Percentiles rank a stretch among this genome's conserved stretches.
Evolutionary conservation across 2,329 filamentous ascomycete species (phyloP).

Genomic region (Aspergillus unguis): DNA sequence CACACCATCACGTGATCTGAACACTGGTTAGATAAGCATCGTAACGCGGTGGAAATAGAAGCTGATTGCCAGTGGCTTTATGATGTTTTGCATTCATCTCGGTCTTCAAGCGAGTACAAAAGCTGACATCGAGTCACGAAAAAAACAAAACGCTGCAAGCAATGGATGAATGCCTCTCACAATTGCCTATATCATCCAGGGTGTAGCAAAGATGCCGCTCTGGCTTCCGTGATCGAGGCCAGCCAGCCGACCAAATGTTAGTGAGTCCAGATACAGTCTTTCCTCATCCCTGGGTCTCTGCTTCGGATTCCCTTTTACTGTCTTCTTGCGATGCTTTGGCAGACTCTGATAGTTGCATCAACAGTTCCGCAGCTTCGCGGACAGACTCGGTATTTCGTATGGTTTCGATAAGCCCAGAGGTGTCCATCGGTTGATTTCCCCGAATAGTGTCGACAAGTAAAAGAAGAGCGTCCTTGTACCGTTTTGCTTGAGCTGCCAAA

Average conservation of each 20-base stretch:
- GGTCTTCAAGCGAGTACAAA: neutral
- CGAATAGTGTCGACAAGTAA: slow-evolving; percentile 7
- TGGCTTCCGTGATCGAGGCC: no score
- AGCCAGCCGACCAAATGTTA: no score
- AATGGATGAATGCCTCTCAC: no score
- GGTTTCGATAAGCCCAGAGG: neutral
- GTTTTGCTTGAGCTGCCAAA: neutral
- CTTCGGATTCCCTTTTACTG: neutral
- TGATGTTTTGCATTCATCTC: neutral
- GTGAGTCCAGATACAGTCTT: neutral
- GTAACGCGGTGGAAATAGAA: neutral
- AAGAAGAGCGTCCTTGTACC: slow-evolving; percentile 3
- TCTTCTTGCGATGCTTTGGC: neutral
- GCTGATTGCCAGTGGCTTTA: neutral
- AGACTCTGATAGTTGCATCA: neutral
- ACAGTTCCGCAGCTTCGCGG: slow-evolving; percentile 1
- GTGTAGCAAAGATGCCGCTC: no score
- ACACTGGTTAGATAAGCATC: no score
- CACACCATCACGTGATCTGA: no score
- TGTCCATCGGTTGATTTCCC: slow-evolving; percentile 1
- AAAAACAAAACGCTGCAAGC: neutral
- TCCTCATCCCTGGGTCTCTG: neutral
- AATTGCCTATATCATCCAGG: no score
- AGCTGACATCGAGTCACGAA: neutral
- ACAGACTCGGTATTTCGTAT: neutral